These are phyloP conservation scores for Cryptosporidium sp. DNA, from an alignment of 169 alveolate genomes.

Conservation along the genomic window DNA sequence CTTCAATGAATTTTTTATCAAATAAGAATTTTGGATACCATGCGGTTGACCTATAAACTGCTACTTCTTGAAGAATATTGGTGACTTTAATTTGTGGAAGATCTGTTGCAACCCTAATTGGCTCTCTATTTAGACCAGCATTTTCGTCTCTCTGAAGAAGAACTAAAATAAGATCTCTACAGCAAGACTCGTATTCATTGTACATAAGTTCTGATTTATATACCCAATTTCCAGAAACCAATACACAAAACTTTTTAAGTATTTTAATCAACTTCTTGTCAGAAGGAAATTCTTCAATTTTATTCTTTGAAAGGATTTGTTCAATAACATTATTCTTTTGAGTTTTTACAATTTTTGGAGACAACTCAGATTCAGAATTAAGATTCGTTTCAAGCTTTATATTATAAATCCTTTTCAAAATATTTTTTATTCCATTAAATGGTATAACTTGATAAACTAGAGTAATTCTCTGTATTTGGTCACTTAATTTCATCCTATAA, in stretches of 20 bases:
- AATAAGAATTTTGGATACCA: conserved; percentile 71
- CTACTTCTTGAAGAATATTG: conserved; percentile 42
- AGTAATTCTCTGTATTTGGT: conserved; percentile 66
- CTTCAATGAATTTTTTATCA: conserved; percentile 56
- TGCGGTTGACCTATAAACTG: conserved; percentile 69
- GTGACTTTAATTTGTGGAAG: conserved; percentile 75
- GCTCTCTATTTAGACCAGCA: conserved; percentile 73
- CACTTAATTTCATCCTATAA: conserved; percentile 41
- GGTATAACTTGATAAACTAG: conserved; percentile 71
- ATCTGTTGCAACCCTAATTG: conserved; percentile 73
- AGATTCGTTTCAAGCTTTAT: background rate
- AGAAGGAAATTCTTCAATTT: conserved; percentile 1
- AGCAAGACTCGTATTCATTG: conserved; percentile 70
- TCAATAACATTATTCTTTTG: background rate
- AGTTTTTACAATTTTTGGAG: background rate
- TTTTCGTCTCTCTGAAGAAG: conserved; percentile 74
- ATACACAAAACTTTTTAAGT: conserved; percentile 45
- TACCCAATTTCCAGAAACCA: conserved; percentile 73
- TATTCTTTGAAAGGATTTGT: background rate
- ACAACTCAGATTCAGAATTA: background rate
- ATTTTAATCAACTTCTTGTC: conserved; percentile 27
- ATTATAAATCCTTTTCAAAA: conserved; percentile 27
- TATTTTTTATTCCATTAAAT: conserved; percentile 53
- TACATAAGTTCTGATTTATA: conserved; percentile 57
- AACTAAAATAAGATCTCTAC: conserved; percentile 69